Evolutionary conservation across 2,329 filamentous ascomycete genomes (phyloP), one percentile per base, ranked within the genome.

Genomic region (Penicillium sp.): DNA sequence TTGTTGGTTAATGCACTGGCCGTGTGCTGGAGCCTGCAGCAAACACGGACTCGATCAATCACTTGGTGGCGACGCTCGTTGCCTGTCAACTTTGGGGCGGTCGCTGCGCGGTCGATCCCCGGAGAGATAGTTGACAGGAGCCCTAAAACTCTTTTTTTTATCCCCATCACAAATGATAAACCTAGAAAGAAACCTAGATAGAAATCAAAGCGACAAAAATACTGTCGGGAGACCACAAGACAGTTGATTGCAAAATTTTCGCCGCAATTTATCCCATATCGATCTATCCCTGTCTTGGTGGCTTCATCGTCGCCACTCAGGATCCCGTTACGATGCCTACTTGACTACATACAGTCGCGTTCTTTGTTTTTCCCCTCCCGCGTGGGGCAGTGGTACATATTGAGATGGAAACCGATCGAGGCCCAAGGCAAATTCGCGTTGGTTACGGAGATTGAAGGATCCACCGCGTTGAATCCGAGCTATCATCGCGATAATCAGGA

Each of bases 11-110:
- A 55, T 56, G 60, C 62, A 64, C 57, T 62, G 63, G 61, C 64
- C 60, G 56, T 63, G 64, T 66, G 62, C 59, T 62, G 49, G 45
- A 61, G 61, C 59, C 57, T 58, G 61, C 55, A 58, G 53, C 48
- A 45, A 52, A 52, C 50, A 52, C 50, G 31, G 33, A 45, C 45
- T 47, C 25, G 39, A 44, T 45, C 39, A 45, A 46, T 35, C 52
- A 52, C 42, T 46, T 47, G 27, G 43, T 49, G 29, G 51, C 46
- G 47, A 47, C 46, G 26, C 42, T 53, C 55, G 53, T 58, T 60
- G 52, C 53, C 58, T 64, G 63, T 65, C 60, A 59, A n/a, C n/a
- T n/a, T n/a, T n/a, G n/a, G n/a, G n/a, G n/a, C n/a, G n/a, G n/a
- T n/a, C n/a, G n/a, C n/a, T n/a, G n/a, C n/a, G n/a, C n/a, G n/a